Base-by-base conservation (phyloP, 1,139 yeast species). In the Taphrina betulina region DNA sequence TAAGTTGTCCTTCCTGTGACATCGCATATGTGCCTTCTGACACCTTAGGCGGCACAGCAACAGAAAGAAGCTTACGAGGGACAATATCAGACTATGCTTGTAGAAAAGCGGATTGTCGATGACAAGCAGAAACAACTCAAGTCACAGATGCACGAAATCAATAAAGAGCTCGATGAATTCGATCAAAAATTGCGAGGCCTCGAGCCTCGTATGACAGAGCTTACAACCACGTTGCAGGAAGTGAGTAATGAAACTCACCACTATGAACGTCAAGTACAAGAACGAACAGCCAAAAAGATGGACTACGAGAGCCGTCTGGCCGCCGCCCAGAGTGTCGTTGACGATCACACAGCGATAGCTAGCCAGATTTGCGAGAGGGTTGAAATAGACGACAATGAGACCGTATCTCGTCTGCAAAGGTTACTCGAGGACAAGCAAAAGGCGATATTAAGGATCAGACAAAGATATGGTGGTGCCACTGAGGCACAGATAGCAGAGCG, bases 131-230 rank as follows among this genome's bases (percentile, higher is more conserved):
- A 22, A 12, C 44, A 42, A 19, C 46, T 52, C 23, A 37, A 54
- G 44, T 57, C 26, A 57, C 59, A 60, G 67, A 61, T 50, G 60
- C 70, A 8, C 5, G 65, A 63, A 54, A 62, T 69, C 38, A 46
- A 58, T 10, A 63, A 63, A 17, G 67, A 70, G 42, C 61, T 58
- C 42, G 61, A 50, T 38, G 68, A 59, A 38, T 60, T 63, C 53
- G 68, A 56, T 23, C 48, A 41, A 4, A 59, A 61, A 19, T 20
- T 57, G 5, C 61, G 56, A n/a, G 57, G 40, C 5, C 40, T 63
- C 8, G 60, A 61, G 19, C 53, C 53, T 3, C 63, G 64, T 41
- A 61, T 68, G 1, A 60, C 63, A 1, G 61, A 58, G 35, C 38
- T 58, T 23, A 53, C 58, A 14, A 42, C 33, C 22, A 34, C 31